A percentile compares a stretch with the other conserved stretches of the same genome.
phyloP scores from a whole-genome alignment of 1,284 basidiomycete species.

The Volvariella volvacea region DNA sequence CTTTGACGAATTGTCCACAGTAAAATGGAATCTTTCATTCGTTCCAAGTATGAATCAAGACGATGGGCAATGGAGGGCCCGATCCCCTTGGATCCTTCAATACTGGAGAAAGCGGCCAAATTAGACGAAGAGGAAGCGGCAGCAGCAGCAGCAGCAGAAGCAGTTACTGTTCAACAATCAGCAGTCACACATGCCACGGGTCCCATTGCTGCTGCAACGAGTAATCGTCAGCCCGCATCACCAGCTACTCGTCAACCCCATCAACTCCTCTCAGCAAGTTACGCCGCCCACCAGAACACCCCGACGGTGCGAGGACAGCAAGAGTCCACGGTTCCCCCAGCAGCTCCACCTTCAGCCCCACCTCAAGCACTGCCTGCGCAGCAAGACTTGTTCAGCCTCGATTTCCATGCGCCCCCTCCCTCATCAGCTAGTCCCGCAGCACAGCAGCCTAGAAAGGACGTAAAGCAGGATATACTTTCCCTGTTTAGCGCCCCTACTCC shows the following conservation, averaged over 20 bases:
- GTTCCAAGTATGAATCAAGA: slow-evolving; percentile 92
- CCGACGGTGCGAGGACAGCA: slow-evolving; percentile 16
- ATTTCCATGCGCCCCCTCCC: slow-evolving; percentile 60
- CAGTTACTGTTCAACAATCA: slow-evolving; percentile 18
- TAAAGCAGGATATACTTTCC: slow-evolving; percentile 84
- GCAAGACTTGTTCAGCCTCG: slow-evolving; percentile 78
- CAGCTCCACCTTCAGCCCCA: slow-evolving; percentile 18
- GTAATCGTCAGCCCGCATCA: slow-evolving; percentile 18
- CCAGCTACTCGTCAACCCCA: slow-evolving; percentile 43
- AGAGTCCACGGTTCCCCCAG: slow-evolving; percentile 14
- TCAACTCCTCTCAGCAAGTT: slow-evolving; percentile 44
- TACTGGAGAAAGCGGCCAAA: slow-evolving; percentile 52
- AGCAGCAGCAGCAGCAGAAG: slow-evolving; percentile 23
- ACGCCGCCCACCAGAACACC: slow-evolving; percentile 15
- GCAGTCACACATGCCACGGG: slow-evolving; percentile 18
- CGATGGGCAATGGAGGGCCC: slow-evolving; percentile 92
- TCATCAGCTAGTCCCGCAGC: slow-evolving; percentile 21
- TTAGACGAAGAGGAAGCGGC: slow-evolving; percentile 14
- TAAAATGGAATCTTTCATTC: slow-evolving; percentile 97
- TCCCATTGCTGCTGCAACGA: slow-evolving; percentile 21
- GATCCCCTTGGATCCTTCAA: slow-evolving; percentile 75
- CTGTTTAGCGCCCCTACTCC: slow-evolving; percentile 57
- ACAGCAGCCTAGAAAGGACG: slow-evolving; percentile 51
- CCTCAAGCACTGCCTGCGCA: slow-evolving; percentile 6
- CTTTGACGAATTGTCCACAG: slow-evolving; percentile 31